A percentile compares a stretch with the other conserved stretches of the same genome.
phyloP scores from a whole-genome alignment of 1,284 basidiomycete species.

The Cryptococcus maquisensis region DNA sequence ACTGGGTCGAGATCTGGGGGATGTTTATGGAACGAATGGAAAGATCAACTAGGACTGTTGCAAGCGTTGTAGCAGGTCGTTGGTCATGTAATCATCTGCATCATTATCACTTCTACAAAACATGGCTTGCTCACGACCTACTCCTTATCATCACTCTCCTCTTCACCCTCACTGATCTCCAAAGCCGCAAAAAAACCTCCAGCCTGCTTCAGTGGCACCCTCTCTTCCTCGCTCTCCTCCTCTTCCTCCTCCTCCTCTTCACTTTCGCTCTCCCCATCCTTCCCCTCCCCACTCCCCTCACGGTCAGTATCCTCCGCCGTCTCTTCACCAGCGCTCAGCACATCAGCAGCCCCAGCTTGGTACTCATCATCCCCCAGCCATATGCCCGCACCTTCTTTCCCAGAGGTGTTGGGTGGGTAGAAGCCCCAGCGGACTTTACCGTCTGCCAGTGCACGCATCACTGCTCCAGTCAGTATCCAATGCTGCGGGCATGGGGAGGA shows the following conservation, averaged over 20 bases:
- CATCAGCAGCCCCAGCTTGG: not conserved
- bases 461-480: conserved; percentile 47
- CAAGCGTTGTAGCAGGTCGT: not conserved
- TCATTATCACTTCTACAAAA: not conserved
- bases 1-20: conserved; percentile 29
- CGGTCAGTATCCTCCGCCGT: conserved; percentile 14
- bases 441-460: conserved; percentile 73
- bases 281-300: conserved; percentile 25
- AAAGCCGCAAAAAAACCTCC: conserved; percentile 45
- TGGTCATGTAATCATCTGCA: not conserved
- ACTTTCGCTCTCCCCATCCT: conserved; percentile 26
- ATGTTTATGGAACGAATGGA: conserved; percentile 10
- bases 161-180: conserved; percentile 37
- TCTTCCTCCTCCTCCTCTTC: conserved; percentile 17
- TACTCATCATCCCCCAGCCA: conserved; percentile 54
- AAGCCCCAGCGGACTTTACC: conserved; percentile 77
- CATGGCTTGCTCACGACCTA: conserved; percentile 23
- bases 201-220: conserved; percentile 21
- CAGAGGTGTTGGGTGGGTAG: conserved; percentile 58
- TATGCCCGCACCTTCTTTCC: conserved; percentile 52
- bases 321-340: conserved; percentile 4
- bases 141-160: conserved; percentile 45
- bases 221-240: conserved; percentile 15
- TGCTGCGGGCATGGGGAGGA: not conserved
- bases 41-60: not conserved